Evolutionary conservation across 208 protist genomes (phyloP).

Genomic region (Trypanosoma mega): DNA sequence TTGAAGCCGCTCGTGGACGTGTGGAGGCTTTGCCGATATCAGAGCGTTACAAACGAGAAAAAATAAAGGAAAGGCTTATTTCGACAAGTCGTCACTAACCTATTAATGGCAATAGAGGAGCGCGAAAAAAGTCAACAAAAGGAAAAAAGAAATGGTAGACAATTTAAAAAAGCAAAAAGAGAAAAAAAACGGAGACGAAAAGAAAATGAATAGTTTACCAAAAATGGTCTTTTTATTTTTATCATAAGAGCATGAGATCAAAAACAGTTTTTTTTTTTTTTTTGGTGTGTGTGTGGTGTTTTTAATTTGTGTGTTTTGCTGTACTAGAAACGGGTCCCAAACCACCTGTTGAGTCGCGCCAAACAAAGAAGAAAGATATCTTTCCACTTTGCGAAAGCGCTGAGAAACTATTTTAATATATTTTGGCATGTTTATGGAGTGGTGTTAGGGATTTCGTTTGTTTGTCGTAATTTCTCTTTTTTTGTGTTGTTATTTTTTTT

Average conservation of each 20-base stretch:
- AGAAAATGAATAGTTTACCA: conserved; percentile 1
- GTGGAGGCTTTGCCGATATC: conserved; percentile 71
- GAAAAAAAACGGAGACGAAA: conserved; percentile 11
- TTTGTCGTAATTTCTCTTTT: conserved; percentile 14
- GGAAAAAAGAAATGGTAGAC: conserved; percentile 23
- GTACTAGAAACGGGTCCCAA: no score
- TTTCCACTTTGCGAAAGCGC: no score
- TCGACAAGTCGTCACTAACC: no score
- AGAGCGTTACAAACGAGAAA: conserved; percentile 63
- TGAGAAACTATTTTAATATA: no score
- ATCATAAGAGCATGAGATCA: no score
- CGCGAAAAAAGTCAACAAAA: conserved; percentile 8
- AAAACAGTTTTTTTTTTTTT: no score
- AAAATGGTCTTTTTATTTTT: no score
- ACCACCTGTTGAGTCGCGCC: conserved; percentile 14
- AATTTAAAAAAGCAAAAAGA: conserved; percentile 25
- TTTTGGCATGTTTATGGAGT: no score
- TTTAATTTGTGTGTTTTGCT: no score
- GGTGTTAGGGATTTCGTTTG: no score
- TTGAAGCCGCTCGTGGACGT: conserved; percentile 61
- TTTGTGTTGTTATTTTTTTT: conserved; percentile 15
- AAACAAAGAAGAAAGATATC: no score
- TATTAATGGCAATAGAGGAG: not conserved
- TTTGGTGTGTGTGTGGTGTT: no score
- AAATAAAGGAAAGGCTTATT: conserved; percentile 41